Evolutionary conservation across 805 yeast species (phyloP).

Genomic region (Teunomyces kruisii): DNA sequence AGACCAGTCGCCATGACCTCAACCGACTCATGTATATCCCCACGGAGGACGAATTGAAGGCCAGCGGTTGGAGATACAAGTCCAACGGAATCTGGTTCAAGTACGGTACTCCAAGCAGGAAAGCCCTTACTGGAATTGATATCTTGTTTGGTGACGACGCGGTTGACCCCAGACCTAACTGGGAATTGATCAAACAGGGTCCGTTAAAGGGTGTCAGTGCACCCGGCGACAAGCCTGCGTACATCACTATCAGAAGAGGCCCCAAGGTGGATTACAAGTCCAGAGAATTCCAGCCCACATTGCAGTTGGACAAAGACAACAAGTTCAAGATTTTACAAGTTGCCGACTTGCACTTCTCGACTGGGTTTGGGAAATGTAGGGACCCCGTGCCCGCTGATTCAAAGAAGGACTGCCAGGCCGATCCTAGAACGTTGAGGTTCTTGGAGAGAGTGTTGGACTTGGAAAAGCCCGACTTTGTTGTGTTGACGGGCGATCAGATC

Average conservation of each 20-base stretch:
- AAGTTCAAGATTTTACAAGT: constrained; percentile 80
- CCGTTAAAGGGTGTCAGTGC: constrained; percentile 22
- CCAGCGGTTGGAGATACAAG: constrained; percentile 47
- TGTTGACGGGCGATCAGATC: constrained; percentile 88
- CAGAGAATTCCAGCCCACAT: constrained; percentile 24
- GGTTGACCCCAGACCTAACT: constrained; percentile 73
- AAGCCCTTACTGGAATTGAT: constrained; percentile 58
- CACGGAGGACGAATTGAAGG: constrained; percentile 33
- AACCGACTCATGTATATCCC: constrained; percentile 25
- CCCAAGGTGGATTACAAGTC: constrained; percentile 27
- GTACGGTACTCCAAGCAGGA: constrained; percentile 40
- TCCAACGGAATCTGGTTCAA: constrained; percentile 61
- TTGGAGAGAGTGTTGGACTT: constrained; percentile 61
- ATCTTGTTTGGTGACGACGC: constrained; percentile 72
- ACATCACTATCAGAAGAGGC: constrained; percentile 37
- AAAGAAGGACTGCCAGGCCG: constrained; percentile 68
- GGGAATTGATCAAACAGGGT: constrained; percentile 44
- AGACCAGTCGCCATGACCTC: constrained; percentile 19
- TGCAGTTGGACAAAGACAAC: constrained; percentile 42
- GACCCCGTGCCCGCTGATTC: constrained; percentile 62
- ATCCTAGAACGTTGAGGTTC: constrained; percentile 64
- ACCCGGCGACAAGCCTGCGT: constrained; percentile 23
- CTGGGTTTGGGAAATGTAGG: constrained; percentile 76
- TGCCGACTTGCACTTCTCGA: constrained; percentile 89
- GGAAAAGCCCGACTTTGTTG: constrained; percentile 83